Conservation (phyloP, 2,329 filamentous ascomycete genomes). For the Scolecobasidium constrictum region DNA sequence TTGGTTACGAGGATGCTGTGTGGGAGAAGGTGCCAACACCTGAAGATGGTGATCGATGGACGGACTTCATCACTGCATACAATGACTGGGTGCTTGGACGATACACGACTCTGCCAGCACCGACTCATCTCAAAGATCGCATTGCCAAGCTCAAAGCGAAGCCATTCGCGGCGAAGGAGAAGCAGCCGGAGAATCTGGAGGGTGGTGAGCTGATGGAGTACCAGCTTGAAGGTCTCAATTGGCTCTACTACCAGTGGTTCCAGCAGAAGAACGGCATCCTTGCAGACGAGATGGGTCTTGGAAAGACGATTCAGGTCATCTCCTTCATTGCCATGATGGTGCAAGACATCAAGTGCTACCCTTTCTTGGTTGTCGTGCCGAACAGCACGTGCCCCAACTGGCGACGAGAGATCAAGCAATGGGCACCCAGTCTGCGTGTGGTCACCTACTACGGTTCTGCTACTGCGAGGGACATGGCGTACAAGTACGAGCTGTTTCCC, state of each 20-base stretch:
- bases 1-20: conserved; percentile 80
- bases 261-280: conserved; percentile 75
- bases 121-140: conserved; percentile 50
- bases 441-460: conserved; percentile 85
- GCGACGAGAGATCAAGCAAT: conserved; percentile 90
- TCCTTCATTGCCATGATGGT: conserved; percentile 63
- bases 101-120: conserved; percentile 53
- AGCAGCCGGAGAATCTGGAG: conserved; percentile 62
- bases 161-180: conserved; percentile 58
- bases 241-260: conserved; percentile 87
- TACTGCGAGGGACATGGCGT: conserved; percentile 63
- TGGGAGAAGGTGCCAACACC: conserved; percentile 72
- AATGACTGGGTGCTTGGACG: conserved; percentile 73
- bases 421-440: conserved; percentile 75
- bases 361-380: conserved; percentile 85
- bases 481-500: conserved; percentile 77
- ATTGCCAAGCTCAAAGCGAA: conserved; percentile 55
- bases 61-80: conserved; percentile 73
- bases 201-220: conserved; percentile 86
- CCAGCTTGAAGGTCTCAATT: conserved; percentile 86
- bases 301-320: conserved; percentile 93
- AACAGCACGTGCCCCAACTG: conserved; percentile 97
- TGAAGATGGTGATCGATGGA: conserved; percentile 58
- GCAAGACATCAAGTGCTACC: conserved; percentile 60
- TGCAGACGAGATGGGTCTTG: conserved; percentile 95